Base-by-base conservation (phyloP, 2,329 filamentous ascomycete species). In the Phaeophleospora eucalypticola region DNA sequence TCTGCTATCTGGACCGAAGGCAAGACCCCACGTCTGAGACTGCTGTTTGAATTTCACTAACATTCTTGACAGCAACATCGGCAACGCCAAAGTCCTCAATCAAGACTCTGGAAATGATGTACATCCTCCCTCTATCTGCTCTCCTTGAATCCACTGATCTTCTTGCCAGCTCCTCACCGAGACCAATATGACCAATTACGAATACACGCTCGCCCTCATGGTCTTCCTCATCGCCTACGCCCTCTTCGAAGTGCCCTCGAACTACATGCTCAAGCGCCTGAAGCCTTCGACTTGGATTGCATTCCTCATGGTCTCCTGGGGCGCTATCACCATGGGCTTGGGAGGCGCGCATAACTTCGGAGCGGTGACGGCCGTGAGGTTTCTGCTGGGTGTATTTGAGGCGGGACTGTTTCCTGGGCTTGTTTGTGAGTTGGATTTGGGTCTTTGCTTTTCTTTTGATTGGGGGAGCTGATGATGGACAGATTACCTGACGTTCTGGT, bases 1-100 rank as follows among this genome's bases (percentile, higher is more conserved):
- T 86, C 17, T 83, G 80, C 65, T 86, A 83, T 61, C 74, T 86
- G 18, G 83, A 86, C 65, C 79, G 41, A 29, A 29, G 24, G 24
- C 12, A 7, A 12, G 24, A 29, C 6, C 6, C 6, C 17, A 40
- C 80, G 43, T 12, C 12, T 29, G 24, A 29, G 24, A 29, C 24
- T 29, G 12, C 12, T 29, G 24, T 12, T 6, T 7, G 7, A 29
- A 7, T 7, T 12, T 7, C 12, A 29, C 24, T 29, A 29, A 29
- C 12, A 12, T 6, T 7, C 24, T 29, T 29, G 7, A 6, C 15
- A 50, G 46, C 45, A 87, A 86, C 64, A 86, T 87, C 14, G 56
- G 51, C 15, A 52, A 55, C 17, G 50, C 49, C 16, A 50, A 80
- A 64, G 79, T 85, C 19, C 71, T 86, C 51, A 86, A 87, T 60